A percentile compares a stretch with the other conserved stretches of the same genome.
phyloP scores from a whole-genome alignment of 2,329 filamentous ascomycete species.

The Trichoderma harzianum region DNA sequence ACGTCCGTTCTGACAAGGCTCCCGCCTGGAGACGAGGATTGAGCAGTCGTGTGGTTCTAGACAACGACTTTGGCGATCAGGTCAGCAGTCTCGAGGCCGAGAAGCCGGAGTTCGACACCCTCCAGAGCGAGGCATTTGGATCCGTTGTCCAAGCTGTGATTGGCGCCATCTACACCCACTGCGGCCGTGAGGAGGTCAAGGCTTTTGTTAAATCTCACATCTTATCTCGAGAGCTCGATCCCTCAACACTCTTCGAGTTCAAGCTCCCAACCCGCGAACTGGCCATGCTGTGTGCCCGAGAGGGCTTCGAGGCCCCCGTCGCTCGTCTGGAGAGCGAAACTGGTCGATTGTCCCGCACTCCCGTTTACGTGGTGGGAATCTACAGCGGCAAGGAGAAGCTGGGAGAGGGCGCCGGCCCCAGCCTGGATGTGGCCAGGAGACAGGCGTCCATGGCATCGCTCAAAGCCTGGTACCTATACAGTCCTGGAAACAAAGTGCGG shows the following conservation, averaged over 20 bases:
- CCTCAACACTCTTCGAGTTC: conserved; percentile 80
- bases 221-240: conserved; percentile 71
- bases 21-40: conserved; percentile 60
- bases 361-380: conserved; percentile 91
- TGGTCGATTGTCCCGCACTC: conserved; percentile 76
- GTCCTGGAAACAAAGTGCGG: conserved; percentile 61
- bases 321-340: conserved; percentile 89
- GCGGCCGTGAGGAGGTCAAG: conserved; percentile 73
- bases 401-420: conserved; percentile 81
- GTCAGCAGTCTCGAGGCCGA: conserved; percentile 28
- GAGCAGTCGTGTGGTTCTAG: conserved; percentile 73
- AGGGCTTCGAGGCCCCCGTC: conserved; percentile 83
- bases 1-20: conserved; percentile 49
- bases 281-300: conserved; percentile 75
- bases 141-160: conserved; percentile 80
- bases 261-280: conserved; percentile 80
- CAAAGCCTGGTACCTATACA: conserved; percentile 96
- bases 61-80: conserved; percentile 78
- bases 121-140: conserved; percentile 69
- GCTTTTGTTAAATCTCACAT: conserved; percentile 82
- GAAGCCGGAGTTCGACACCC: conserved; percentile 53
- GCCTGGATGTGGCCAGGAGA: conserved; percentile 70
- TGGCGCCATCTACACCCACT: conserved; percentile 82
- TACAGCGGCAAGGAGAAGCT: conserved; percentile 89
- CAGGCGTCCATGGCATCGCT: conserved; percentile 81